These are phyloP conservation scores for Pythium apleroticum DNA, from an alignment of 352 stramenopile genomes.

Conservation along the genomic window DNA sequence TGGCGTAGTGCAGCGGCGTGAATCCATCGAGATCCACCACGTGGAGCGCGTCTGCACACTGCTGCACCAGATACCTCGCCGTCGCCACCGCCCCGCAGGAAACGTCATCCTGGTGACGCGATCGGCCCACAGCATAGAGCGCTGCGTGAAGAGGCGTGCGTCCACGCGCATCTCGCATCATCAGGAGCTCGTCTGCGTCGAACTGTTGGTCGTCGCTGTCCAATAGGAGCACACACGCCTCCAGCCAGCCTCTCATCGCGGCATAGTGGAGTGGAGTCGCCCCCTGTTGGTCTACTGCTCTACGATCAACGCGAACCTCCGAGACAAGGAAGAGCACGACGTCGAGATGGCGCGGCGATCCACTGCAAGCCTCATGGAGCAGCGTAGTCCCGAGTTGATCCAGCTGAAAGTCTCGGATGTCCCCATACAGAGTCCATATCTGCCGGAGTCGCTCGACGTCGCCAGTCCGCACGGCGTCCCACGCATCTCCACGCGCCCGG, in stretches of 20 bases:
- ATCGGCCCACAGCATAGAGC: background rate
- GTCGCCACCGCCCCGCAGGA: constrained; percentile 6
- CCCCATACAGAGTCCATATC: constrained; percentile 32
- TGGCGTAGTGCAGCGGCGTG: constrained; percentile 48
- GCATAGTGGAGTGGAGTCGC: constrained; percentile 56
- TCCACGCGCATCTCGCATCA: constrained; percentile 39
- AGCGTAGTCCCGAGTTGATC: constrained; percentile 26
- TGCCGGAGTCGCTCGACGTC: constrained; percentile 41
- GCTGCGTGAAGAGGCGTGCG: constrained; percentile 41
- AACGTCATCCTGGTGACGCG: background rate
- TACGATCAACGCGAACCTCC: background rate
- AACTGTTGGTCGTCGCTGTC: constrained; percentile 13
- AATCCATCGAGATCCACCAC: constrained; percentile 41
- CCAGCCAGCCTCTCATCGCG: constrained; percentile 38
- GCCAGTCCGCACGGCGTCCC: constrained; percentile 43
- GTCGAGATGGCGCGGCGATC: constrained; percentile 20
- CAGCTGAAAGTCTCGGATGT: background rate
- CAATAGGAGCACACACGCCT: constrained; percentile 46
- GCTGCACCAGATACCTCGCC: constrained; percentile 31
- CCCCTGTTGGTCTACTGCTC: constrained; percentile 7
- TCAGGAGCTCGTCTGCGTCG: constrained; percentile 28
- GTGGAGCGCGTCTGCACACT: constrained; percentile 37
- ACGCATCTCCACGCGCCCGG: constrained; percentile 41
- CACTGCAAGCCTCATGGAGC: constrained; percentile 60
- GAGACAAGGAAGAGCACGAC: constrained; percentile 12